Evolutionary conservation across 306 rosid genomes (phyloP), one percentile per base, ranked within the genome.

Genomic region (Acacia melanoxylon): DNA sequence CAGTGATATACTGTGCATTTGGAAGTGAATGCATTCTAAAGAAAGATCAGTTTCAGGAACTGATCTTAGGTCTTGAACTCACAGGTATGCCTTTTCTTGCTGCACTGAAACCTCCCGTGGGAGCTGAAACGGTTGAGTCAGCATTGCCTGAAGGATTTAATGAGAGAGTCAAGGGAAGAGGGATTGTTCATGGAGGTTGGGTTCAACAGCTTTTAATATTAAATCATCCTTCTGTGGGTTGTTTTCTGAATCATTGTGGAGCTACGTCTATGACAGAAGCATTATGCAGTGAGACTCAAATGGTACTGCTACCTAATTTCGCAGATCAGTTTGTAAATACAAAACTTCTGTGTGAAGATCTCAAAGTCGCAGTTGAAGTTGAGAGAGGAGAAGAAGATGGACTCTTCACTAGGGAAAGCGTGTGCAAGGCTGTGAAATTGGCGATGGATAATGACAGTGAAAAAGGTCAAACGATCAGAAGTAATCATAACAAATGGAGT

Each of bases 51-150:
- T 86, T 91, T 56, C 74, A 82, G 58, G 92, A 94, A 76, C 73
- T 94, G 40, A 5, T 94, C 1, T n/a, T 88, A 75, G 95, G 95
- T 68, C 77, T 94, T 61, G 98, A 94, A 88, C 91, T 88, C 19
- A 76, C 91, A 2, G 90, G 86, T 11, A 48, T 82, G 72, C 94
- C 97, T 0, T 94, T 92, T 68, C 66, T 92, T 3, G 85, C 88
- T 42, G 92, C 81, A 3, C 70, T 94, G 45, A 92, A 86, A 87
- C 89, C 89, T 0, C 92, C 94, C 6, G 16, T 25, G 16, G 95
- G 87, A 52, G 69, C 63, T 8, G 86, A 89, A 56, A 74, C 90
- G 2, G 29, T 92, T 10, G 77, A 84, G 5, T 80, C 84, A 20
- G 91, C 92, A 4, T 78, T 94, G 74, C 95, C 97, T 1, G 86